phyloP scores from a whole-genome alignment of 2,329 filamentous ascomycete genomes.

The Cytospora piceae region DNA sequence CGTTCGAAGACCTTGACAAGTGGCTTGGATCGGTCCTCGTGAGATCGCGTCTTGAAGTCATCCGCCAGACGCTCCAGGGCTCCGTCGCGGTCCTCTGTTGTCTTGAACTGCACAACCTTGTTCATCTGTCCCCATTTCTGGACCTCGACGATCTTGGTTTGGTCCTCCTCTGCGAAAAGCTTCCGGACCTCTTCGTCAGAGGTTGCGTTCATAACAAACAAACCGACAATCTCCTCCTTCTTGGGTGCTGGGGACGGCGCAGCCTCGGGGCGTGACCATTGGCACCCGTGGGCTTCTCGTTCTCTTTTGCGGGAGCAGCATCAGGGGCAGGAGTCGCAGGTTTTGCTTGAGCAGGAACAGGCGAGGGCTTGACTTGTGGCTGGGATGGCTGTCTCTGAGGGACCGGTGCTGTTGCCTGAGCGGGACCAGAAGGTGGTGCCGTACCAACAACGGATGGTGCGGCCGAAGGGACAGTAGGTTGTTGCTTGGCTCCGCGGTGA shows the following conservation, averaged over 20 bases:
- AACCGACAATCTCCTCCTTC: slow-evolving; percentile 71
- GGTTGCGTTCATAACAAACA: slow-evolving; percentile 88
- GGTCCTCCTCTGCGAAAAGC: slow-evolving; percentile 82
- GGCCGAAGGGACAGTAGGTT: slow-evolving; percentile 44
- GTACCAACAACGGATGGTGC: slow-evolving; percentile 37
- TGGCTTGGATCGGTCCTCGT: slow-evolving; percentile 76
- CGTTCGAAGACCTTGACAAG: slow-evolving; percentile 83
- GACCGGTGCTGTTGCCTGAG: slow-evolving; percentile 37
- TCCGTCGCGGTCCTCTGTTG: slow-evolving; percentile 75
- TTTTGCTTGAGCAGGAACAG: slow-evolving; percentile 43
- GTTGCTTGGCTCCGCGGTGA: slow-evolving; percentile 85
- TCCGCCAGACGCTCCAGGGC: slow-evolving; percentile 75
- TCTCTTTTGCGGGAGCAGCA: slow-evolving; percentile 55
- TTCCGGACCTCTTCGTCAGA: slow-evolving; percentile 82
- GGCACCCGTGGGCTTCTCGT: slow-evolving; percentile 56
- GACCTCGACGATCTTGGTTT: slow-evolving; percentile 75
- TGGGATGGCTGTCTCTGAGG: slow-evolving; percentile 44
- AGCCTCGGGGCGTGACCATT: slow-evolving; percentile 60
- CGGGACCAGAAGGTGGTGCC: slow-evolving; percentile 43
- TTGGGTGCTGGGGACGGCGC: slow-evolving; percentile 60
- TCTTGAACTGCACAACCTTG: slow-evolving; percentile 86
- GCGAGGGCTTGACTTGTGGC: slow-evolving; percentile 49
- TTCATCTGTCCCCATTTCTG: slow-evolving; percentile 79
- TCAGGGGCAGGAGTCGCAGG: slow-evolving; percentile 55
- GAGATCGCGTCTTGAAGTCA: slow-evolving; percentile 73